Percentiles rank a stretch among this genome's conserved stretches.
Evolutionary conservation across 768 basidiomycete species (phyloP).

Genomic region (Boletus vermiculosoides): DNA sequence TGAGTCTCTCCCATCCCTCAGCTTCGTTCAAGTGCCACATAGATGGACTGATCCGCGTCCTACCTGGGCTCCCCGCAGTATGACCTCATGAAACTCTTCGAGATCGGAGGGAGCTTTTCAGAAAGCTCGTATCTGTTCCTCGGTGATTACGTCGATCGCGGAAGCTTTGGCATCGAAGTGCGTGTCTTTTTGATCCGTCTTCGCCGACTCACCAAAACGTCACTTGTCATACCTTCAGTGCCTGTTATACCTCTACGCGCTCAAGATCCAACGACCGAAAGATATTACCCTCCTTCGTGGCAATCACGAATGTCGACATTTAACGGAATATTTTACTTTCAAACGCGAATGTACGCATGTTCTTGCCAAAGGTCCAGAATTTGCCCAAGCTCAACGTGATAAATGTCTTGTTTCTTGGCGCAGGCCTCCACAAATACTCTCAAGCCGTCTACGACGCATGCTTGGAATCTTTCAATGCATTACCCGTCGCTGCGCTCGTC

Average conservation of each 20-base stretch:
- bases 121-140: conserved; percentile 91
- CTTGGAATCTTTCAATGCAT: conserved; percentile 82
- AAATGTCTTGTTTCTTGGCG: conserved; percentile 9
- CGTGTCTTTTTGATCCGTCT: conserved; percentile 14
- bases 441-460: conserved; percentile 85
- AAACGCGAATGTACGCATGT: conserved; percentile 83
- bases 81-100: conserved; percentile 97
- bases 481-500: conserved; percentile 89
- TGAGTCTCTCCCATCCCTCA: conserved; percentile 74
- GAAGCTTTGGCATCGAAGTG: conserved; percentile 84
- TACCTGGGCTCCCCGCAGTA: conserved; percentile 52
- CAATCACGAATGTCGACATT: conserved; percentile 95
- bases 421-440: conserved; percentile 31
- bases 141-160: conserved; percentile 97
- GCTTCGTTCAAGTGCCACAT: conserved; percentile 60
- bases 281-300: conserved; percentile 85
- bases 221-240: conserved; percentile 47
- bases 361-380: conserved; percentile 3
- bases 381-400: conserved; percentile 6
- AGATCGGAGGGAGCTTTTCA: conserved; percentile 83
- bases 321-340: conserved; percentile 98
- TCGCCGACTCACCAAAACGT: not conserved
- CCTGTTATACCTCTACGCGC: conserved; percentile 86
- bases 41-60: conserved; percentile 1
- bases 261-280: conserved; percentile 88